Evolutionary conservation across 2,329 filamentous ascomycete genomes (phyloP).

Genomic region (Cyphellophora attinorum): DNA sequence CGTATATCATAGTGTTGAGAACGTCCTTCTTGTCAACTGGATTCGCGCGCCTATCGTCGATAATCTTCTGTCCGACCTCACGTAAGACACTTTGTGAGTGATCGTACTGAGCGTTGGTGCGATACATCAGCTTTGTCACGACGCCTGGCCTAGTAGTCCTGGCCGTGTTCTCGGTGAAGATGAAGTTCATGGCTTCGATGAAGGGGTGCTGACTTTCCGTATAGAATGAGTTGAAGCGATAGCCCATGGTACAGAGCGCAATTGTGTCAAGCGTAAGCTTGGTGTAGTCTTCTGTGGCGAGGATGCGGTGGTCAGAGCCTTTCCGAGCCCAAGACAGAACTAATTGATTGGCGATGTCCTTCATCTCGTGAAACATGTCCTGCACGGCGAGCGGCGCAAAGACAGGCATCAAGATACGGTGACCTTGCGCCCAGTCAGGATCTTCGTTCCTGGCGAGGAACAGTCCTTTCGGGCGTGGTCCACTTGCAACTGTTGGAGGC

Average conservation of each 20-base stretch:
- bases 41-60: constrained; percentile 44
- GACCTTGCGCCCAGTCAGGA: constrained; percentile 56
- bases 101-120: constrained; percentile 8
- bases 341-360: constrained; percentile 29
- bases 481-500: constrained; percentile 44
- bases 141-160: constrained; percentile 39
- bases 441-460: constrained; percentile 48
- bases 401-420: constrained; percentile 36
- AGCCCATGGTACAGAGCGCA: constrained; percentile 61
- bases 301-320: constrained; percentile 48
- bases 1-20: constrained; percentile 50
- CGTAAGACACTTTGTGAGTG: constrained; percentile 15
- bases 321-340: constrained; percentile 33
- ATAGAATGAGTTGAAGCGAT: constrained; percentile 68
- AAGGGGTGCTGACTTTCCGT: constrained; percentile 60
- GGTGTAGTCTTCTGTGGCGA: constrained; percentile 58
- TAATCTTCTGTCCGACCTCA: constrained; percentile 33
- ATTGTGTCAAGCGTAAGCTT: constrained; percentile 65
- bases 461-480: too few relatives aligned
- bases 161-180: constrained; percentile 49
- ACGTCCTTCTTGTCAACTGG: constrained; percentile 48
- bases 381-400: constrained; percentile 37
- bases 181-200: constrained; percentile 55
- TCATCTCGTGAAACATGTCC: constrained; percentile 26
- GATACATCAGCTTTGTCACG: constrained; percentile 28